Base-by-base conservation (phyloP, 768 basidiomycete species). In the Leucogyrophana mollusca region DNA sequence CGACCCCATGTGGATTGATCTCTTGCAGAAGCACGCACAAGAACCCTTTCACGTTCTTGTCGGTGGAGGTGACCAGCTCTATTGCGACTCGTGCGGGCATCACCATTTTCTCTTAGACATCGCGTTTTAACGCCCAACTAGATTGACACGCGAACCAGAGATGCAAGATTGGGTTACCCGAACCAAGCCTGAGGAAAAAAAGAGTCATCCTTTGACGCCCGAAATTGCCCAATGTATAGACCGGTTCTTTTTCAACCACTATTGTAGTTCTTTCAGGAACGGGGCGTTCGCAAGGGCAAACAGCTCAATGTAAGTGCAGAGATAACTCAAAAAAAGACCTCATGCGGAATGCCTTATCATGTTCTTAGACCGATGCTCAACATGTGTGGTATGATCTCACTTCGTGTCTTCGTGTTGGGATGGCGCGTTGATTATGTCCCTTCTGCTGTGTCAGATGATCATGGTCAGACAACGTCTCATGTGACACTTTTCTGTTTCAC, bases 41-140 rank as follows among this genome's bases (percentile, higher is more conserved):
- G 70, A 72, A 47, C 94, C 95, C 0, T 93, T 93, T 61, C 95
- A 99, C 58, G 81, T 74, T n/a, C 74, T 98, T 27, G 85, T 96
- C 5, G 95, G 95, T 14, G 95, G 95, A 16, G 93, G 94, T 9
- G 93, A 95, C 62, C 94, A 95, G 62, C 73, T 96, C 14, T 96
- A 93, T 57, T 91, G 90, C 51, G 90, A 93, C 54, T 70, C 74
- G 86, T 85, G 56, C 35, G 82, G 58, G n/a, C n/a, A n/a, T n/a
- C n/a, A n/a, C n/a, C n/a, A n/a, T n/a, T n/a, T n/a, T n/a, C n/a
- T n/a, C n/a, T n/a, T n/a, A n/a, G n/a, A n/a, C n/a, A n/a, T n/a
- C n/a, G n/a, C n/a, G n/a, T n/a, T n/a, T 17, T 32, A 43, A 52
- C 57, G 34, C 8, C 16, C 11, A 34, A 32, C 3, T 56, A 87